Evolutionary conservation across 2,329 filamentous ascomycete species (phyloP), one percentile per base, ranked within the genome.

Genomic region (Elsinoe batatas): DNA sequence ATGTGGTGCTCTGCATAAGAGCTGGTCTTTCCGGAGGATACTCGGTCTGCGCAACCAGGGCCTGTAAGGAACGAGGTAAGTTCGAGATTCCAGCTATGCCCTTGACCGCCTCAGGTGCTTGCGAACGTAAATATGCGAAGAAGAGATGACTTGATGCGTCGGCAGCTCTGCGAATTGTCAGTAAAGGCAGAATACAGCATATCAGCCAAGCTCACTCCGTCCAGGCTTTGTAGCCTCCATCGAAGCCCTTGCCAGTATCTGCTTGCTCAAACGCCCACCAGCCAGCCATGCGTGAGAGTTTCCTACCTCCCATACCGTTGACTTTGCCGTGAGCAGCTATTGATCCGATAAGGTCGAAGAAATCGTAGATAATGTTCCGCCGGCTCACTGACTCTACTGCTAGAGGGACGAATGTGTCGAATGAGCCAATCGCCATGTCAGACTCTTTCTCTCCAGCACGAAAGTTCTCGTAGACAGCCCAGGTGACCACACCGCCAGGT

Each of bases 211-310:
- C 81, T 71, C 74, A 91, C 86, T 76, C 84, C 62, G 85, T 76
- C 91, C 93, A 98, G 43, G 82, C 82, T 66, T 87, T 88, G 72
- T 98, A 98, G 55, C 91, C 91, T 38, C 88, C 88, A 62, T 97
- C 93, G 64, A 98, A 98, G 13, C 93, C 93, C 67, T 87, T 91
- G 40, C 87, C 87, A 5, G 83, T 83, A 67, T 97, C 91, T 46
- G 78, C 81, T 62, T 94, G 88, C 65, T 96, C 91, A 68, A 98
- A 98, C 1, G 91, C 90, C 93, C 93, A 98, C 93, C 93, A 98
- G 44, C 91, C 90, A 38, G 91, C 93, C 79, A 95, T 88, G 62
- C 93, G 82, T 8, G 93, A 97, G 55, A 98, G 79, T 70, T 97
- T 97, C 61, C 91, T 83, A 22, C 93, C 93, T 58, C 90, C 88